Conservation (phyloP, 2,329 filamentous ascomycete genomes). For the Tolypocladium guangdongense region DNA sequence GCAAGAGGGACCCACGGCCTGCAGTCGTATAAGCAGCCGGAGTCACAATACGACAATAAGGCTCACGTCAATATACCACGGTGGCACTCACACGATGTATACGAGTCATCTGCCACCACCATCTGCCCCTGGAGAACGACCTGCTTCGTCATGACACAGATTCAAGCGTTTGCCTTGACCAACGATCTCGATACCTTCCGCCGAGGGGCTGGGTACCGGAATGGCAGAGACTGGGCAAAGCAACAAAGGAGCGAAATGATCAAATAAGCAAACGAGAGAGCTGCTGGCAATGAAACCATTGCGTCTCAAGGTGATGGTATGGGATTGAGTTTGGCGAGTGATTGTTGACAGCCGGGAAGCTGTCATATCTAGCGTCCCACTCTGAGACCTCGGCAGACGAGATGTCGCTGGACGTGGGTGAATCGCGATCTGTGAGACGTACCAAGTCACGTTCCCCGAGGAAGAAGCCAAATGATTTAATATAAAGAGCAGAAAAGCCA, state of each 20-base stretch:
- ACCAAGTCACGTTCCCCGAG: no score
- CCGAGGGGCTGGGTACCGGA: conserved; percentile 26
- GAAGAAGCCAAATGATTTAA: no score
- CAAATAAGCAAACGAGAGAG: conserved; percentile 13
- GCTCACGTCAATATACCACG: conserved; percentile 23
- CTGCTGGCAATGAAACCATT: no score
- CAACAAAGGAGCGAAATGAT: conserved; percentile 24
- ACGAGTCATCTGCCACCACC: conserved; percentile 17
- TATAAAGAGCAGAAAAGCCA: no score
- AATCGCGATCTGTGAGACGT: no score
- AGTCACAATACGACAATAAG: conserved; percentile 23
- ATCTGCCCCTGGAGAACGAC: conserved; percentile 5
- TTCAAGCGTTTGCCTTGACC: conserved; percentile 18
- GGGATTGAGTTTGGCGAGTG: no score
- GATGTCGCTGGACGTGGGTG: no score
- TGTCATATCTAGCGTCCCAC: no score
- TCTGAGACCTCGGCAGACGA: no score
- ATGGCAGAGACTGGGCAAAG: conserved; percentile 27
- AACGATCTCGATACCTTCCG: conserved; percentile 17
- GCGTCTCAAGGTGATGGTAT: no score
- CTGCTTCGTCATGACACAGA: conserved; percentile 28
- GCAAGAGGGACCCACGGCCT: conserved; percentile 6
- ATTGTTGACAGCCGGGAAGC: no score
- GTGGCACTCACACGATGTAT: conserved; percentile 19
- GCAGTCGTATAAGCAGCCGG: no score